A percentile compares a stretch with the other conserved stretches of the same genome.
Evolutionary conservation across 306 rosid genomes (phyloP).

Genomic region (Vicia faba): DNA sequence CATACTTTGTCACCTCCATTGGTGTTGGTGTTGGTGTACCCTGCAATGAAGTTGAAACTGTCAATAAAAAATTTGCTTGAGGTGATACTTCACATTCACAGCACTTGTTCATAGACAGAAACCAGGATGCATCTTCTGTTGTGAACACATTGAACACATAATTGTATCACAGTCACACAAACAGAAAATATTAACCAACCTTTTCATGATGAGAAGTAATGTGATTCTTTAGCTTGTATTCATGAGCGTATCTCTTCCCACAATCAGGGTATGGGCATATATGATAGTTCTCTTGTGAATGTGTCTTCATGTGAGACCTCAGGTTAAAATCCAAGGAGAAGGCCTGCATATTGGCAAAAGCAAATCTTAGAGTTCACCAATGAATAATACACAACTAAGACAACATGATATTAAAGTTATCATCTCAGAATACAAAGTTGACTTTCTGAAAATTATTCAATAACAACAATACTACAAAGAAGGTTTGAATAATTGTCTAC

Average conservation of each 20-base stretch:
- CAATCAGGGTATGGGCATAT: conserved; percentile 89
- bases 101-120: background rate
- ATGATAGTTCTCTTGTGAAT: conserved; percentile 96
- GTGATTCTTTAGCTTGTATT: conserved; percentile 97
- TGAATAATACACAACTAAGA: background rate
- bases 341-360: conserved; percentile 59
- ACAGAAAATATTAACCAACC: conserved; percentile 44
- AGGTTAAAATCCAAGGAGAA: conserved; percentile 93
- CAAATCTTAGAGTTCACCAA: conserved; percentile 12
- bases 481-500: conserved; percentile 5
- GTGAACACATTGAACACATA: conserved; percentile 29
- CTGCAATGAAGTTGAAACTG: conserved; percentile 47
- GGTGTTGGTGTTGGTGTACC: conserved; percentile 34
- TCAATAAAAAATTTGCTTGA: conserved; percentile 9
- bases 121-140: conserved; percentile 16
- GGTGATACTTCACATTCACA: background rate
- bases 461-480: background rate
- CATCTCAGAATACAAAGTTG: conserved; percentile 2
- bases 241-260: conserved; percentile 98
- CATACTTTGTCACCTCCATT: conserved; percentile 64
- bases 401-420: conserved; percentile 18
- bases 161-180: background rate
- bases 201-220: conserved; percentile 89
- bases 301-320: conserved; percentile 97
- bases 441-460: conserved; percentile 16